Evolutionary conservation across 345 rosid genomes (phyloP).

Genomic region (Rhodomyrtus tomentosa): DNA sequence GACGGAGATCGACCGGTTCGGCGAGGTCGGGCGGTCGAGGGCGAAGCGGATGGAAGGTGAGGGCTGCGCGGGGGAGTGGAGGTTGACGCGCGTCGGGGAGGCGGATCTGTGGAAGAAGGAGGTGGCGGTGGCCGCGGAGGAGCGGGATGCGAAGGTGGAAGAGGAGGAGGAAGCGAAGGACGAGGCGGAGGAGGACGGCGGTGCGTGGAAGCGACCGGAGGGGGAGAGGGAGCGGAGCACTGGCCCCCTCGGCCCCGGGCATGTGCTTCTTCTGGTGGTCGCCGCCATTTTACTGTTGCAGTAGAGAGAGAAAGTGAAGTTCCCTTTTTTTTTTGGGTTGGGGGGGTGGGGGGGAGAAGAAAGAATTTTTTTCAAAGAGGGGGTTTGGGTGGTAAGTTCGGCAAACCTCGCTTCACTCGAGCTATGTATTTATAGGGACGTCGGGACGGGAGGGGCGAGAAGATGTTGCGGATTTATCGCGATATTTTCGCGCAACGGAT

Average conservation of each 20-base stretch:
- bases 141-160: slow-evolving; percentile 35
- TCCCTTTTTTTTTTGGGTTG: no score
- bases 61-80: slow-evolving; percentile 20
- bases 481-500: background rate
- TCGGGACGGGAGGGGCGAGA: background rate
- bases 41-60: slow-evolving; percentile 39
- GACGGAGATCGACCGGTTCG: slow-evolving; percentile 35
- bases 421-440: slow-evolving; percentile 33
- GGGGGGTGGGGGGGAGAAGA: no score
- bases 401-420: slow-evolving; percentile 41
- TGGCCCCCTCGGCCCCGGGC: slow-evolving; percentile 15
- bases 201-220: slow-evolving; percentile 25
- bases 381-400: slow-evolving; percentile 20
- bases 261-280: slow-evolving; percentile 20
- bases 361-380: background rate
- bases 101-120: slow-evolving; percentile 32
- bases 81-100: slow-evolving; percentile 21
- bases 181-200: slow-evolving; percentile 9
- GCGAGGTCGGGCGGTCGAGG: slow-evolving; percentile 26
- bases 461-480: background rate
- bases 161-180: slow-evolving; percentile 30
- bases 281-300: slow-evolving; percentile 30
- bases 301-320: slow-evolving; percentile 9
- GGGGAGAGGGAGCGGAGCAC: slow-evolving; percentile 29
- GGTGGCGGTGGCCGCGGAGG: slow-evolving; percentile 7